Base-by-base conservation (phyloP, 768 basidiomycete species). In the Cubamyces sp. region DNA sequence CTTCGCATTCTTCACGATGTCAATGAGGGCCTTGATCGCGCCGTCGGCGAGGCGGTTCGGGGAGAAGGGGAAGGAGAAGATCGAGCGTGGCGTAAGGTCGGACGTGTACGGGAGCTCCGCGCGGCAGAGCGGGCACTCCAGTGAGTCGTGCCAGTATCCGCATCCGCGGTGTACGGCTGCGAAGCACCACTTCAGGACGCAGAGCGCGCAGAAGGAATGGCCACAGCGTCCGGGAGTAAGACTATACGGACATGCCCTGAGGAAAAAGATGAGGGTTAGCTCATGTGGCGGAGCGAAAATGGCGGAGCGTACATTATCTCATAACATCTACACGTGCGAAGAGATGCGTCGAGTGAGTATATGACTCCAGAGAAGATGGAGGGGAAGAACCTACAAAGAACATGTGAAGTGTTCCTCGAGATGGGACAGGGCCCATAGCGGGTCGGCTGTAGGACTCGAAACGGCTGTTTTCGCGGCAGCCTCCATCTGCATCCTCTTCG, bases 71-170 rank as follows among this genome's bases (percentile, higher is more conserved):
- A 85, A 87, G 18, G 82, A 81, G 64, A 75, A 74, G 40, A 75
- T 70, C 47, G 77, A 70, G 28, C 85, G 83, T 39, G 86, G 87
- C 37, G 76, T 73, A 52, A 70, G 74, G 70, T 87, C 82, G 41
- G 82, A 80, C 15, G 83, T 84, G 54, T 79, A 76, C 53, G 62
- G 78, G 60, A 88, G 74, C 42, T 77, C 60, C 57, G 79, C 80
- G 67, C 86, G 85, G 72, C 87, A 89, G 60, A 88, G 79, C 39
- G 87, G 88, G 71, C 87, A 89, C 65, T 86, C 83, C 45, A 88
- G 84, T 14, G 81, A 70, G 67, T 87, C 83, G 63, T 88, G 88
- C 88, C 88, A 90, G 34, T 77, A 76, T 28, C 87, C 87, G 69
- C 88, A 89, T 0, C 76, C 77, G 49, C 75, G 76, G 73, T 89